Percentiles rank a stretch among this genome's conserved stretches.
Conservation (phyloP, 2,329 filamentous ascomycete species). For the Arthrinium puccinioides region DNA sequence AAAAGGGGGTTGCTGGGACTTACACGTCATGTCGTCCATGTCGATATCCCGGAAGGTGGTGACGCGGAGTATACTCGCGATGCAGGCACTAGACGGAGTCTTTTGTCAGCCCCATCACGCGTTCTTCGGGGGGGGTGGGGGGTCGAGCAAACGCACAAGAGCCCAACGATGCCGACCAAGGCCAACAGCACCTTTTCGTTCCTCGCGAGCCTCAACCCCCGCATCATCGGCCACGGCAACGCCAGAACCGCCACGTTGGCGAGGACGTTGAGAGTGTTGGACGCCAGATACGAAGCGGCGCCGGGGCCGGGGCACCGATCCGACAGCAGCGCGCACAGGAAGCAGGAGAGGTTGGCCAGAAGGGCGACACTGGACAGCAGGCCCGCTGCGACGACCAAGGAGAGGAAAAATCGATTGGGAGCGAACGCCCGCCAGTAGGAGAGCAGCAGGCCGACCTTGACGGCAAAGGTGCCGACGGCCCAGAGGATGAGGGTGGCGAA, state of each 20-base stretch:
- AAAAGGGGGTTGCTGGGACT: too few relatives aligned
- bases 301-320: constrained; percentile 3
- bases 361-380: neutral
- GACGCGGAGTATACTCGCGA: constrained; percentile 21
- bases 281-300: constrained; percentile 16
- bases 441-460: constrained; percentile 20
- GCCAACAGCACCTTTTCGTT: constrained; percentile 22
- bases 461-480: constrained; percentile 17
- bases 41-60: constrained; percentile 17
- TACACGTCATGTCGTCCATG: constrained; percentile 16
- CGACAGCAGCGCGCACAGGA: neutral
- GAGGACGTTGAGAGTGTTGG: constrained; percentile 19
- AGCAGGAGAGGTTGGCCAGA: neutral
- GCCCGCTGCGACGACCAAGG: neutral
- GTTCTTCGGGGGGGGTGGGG: too few relatives aligned
- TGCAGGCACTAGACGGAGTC: constrained; percentile 15
- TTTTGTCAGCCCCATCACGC: too few relatives aligned
- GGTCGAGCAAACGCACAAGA: constrained; percentile 15
- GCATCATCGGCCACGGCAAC: constrained; percentile 22
- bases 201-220: constrained; percentile 19
- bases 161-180: constrained; percentile 22
- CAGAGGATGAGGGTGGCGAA: constrained; percentile 20
- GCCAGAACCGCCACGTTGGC: constrained; percentile 21
- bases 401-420: constrained; percentile 6
- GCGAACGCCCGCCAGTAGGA: constrained; percentile 22